Evolutionary conservation across 139 green algal genomes (phyloP).

Genomic region (Chlamydomonas applanata): DNA sequence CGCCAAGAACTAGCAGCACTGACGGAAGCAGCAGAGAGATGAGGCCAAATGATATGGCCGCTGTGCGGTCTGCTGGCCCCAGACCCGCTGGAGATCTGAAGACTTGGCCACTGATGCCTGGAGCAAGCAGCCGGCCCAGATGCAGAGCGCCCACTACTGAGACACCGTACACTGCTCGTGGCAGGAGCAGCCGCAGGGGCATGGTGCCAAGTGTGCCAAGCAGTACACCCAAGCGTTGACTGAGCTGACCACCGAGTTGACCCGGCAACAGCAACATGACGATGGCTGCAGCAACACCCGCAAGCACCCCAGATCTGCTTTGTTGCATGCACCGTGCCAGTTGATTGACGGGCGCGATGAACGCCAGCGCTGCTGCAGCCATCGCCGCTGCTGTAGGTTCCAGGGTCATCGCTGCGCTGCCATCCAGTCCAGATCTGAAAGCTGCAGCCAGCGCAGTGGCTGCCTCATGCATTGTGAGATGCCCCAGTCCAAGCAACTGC

Average conservation of each 20-base stretch:
- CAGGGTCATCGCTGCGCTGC: background rate
- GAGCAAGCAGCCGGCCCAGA: no score
- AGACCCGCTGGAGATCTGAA: no score
- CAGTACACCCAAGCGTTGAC: background rate
- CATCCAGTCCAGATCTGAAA: background rate
- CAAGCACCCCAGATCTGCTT: background rate
- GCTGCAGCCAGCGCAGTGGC: no score
- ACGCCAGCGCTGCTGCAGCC: background rate
- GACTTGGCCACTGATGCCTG: no score
- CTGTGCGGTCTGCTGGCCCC: no score
- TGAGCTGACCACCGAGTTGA: background rate
- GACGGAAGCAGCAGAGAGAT: constrained; percentile 15
- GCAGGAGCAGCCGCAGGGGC: constrained; percentile 45
- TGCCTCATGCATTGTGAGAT: no score
- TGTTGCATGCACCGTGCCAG: background rate
- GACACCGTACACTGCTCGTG: constrained; percentile 27
- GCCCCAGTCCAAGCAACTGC: no score
- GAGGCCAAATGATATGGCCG: constrained; percentile 1
- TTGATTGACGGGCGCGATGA: background rate
- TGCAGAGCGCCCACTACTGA: background rate
- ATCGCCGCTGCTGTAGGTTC: background rate
- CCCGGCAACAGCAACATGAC: background rate
- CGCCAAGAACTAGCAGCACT: constrained; percentile 47
- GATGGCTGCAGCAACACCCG: background rate
- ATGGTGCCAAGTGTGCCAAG: background rate